Base-by-base conservation (phyloP, 805 yeast genomes). In the Starmerella tilneyi region DNA sequence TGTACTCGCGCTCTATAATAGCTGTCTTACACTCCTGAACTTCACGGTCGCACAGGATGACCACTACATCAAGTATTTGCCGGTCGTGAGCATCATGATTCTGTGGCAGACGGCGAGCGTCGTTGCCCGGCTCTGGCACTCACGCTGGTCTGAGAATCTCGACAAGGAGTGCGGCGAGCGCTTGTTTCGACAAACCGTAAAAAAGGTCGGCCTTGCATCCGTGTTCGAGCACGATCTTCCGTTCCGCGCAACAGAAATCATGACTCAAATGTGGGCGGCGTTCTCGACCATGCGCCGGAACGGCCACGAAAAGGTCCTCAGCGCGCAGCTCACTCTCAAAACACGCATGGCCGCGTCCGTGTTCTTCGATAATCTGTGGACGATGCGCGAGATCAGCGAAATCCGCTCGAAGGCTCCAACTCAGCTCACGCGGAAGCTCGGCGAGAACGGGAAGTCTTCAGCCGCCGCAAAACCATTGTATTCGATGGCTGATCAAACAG, bases 41-140 rank as follows among this genome's bases (percentile, higher is more conserved):
- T 94, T 84, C 61, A 76, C 83, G 20, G 72, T 75, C 42, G 59
- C 69, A 16, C 76, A 85, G 50, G 79, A 79, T 49, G 66, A 70
- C 19, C 69, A 68, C 27, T 81, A 84, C 56, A 74, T 88, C 58
- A 75, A 72, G 55, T 84, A 81, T 57, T 70, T 89, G 37, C 97
- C 98, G 41, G 60, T 59, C 4, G 85, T 84, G 1, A 80, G 83
- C 59, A 75, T 86, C 2, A 68, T 85, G 50, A 78, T 81, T 39
- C 74, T 88, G 23, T 86, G 97, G 95, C 97, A 92, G 63, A 82
- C 95, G 1, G 78, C 94, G 2, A 81, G 86, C 55, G 77, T 89
- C 30, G 76, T 92, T 26, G 83, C 82, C 43, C 79, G 84, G 56
- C 67, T 89, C 39, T 73, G 76, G 8, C 88, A 86, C 59, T 84